Evolutionary conservation across 208 protist species (phyloP).

Genomic region (Trichomonas vaginalis): DNA sequence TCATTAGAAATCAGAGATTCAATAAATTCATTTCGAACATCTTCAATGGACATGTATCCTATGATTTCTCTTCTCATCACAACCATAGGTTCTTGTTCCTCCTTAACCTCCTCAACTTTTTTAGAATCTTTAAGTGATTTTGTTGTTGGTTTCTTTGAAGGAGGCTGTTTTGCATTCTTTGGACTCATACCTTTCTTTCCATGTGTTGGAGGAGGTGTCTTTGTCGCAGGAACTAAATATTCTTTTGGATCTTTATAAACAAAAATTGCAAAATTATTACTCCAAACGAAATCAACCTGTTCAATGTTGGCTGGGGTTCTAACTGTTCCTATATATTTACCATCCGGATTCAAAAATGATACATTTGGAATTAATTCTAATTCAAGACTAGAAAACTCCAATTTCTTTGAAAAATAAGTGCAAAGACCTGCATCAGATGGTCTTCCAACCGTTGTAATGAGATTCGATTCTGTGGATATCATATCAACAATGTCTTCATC

Average conservation of each 20-base stretch:
- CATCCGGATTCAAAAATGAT: background rate
- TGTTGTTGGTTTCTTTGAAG: background rate
- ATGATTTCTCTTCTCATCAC: background rate
- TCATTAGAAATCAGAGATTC: background rate
- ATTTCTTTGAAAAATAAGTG: background rate
- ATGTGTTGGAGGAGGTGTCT: background rate
- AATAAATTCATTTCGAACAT: background rate
- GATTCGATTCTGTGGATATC: too few species aligned
- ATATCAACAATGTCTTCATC: background rate
- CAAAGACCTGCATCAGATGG: background rate
- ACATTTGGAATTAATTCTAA: background rate
- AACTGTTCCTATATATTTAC: background rate
- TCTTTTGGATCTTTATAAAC: background rate
- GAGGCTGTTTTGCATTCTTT: background rate
- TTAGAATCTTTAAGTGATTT: background rate
- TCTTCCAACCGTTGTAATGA: background rate
- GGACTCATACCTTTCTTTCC: background rate
- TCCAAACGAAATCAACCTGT: background rate
- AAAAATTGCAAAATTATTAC: background rate
- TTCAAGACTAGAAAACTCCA: background rate
- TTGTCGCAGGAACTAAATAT: background rate
- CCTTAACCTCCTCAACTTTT: background rate
- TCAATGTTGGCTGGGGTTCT: background rate
- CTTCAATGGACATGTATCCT: background rate
- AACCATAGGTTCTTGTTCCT: background rate